Evolutionary conservation across 495 filamentous ascomycete genomes (phyloP), one percentile per base, ranked within the genome.

Genomic region (Penicillium coprophilum): DNA sequence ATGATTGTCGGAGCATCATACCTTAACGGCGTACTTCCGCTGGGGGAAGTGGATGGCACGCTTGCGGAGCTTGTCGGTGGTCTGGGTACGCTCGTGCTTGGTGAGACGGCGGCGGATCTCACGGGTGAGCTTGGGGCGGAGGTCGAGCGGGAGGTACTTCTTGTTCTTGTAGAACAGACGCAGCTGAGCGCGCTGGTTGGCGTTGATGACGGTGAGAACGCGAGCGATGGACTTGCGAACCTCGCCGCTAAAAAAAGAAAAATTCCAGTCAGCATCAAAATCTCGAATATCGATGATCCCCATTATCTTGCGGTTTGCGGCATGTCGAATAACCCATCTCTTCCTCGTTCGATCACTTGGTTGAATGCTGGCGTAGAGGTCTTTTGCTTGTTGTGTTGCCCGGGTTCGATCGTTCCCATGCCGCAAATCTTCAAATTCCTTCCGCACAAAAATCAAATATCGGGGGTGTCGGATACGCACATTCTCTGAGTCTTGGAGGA

Each of bases 151-250:
- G 39, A 91, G 80, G 84, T 96, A 97, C 82, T 97, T 97, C 89
- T 97, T 97, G 85, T 85, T 86, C 85, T 96, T 94, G 85, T 99
- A 99, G 87, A 97, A 97, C 63, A 99, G 80, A 71, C 94, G 93
- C 67, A 99, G 89, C 80, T 97, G 94, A 53, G 91, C 82, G 71
- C 94, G 87, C 83, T 97, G 95, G 84, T 93, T 97, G 77, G 89
- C 86, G 85, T 97, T 97, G 87, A 97, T 96, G 82, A 97, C 85
- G 74, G 94, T 99, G 63, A 97, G 85, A 78, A 96, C 89, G 65
- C 92, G 92, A 74, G 94, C 95, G 76, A 99, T 96, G 55, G 91
- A 93, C 87, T 99, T 99, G 82, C 94, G 92, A 77, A 99, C 84
- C 80, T 99, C 94, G 84, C 96, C 91, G 77, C 93, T 97, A 70